Percentiles rank a stretch among this genome's conserved stretches.
Conservation (phyloP, 306 rosid species). For the Rosa lucieae region DNA sequence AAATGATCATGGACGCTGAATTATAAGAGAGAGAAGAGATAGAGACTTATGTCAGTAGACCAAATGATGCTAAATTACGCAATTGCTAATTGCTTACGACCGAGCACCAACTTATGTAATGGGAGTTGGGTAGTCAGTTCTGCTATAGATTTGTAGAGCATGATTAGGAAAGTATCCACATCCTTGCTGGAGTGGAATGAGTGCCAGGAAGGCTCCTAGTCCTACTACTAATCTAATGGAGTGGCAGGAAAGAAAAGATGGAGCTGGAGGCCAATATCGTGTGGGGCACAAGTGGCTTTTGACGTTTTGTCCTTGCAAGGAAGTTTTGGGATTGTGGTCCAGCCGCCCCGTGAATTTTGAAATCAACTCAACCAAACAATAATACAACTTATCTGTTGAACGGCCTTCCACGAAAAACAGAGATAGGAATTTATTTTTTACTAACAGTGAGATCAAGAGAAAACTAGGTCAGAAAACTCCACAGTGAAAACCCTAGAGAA, state of each 20-base stretch:
- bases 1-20: too few species aligned
- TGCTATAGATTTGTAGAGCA: background rate
- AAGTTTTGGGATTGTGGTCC: slow-evolving; percentile 1
- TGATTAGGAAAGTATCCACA: background rate
- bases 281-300: slow-evolving; percentile 24
- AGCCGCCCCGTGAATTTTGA: slow-evolving; percentile 9
- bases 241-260: slow-evolving; percentile 3
- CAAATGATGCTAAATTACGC: too few species aligned
- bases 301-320: slow-evolving; percentile 11
- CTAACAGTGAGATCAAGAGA: too few species aligned
- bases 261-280: slow-evolving; percentile 10
- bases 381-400: background rate
- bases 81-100: too few species aligned
- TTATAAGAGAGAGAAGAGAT: too few species aligned
- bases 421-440: too few species aligned
- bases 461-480: too few species aligned
- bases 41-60: too few species aligned
- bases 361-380: background rate
- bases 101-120: background rate
- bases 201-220: slow-evolving; percentile 21
- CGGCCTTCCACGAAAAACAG: too few species aligned
- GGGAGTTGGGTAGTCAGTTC: slow-evolving; percentile 3
- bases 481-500: too few species aligned
- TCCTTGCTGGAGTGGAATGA: slow-evolving; percentile 7
- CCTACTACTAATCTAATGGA: background rate